Evolutionary conservation across 1,284 basidiomycete genomes (phyloP), one percentile per base, ranked within the genome.

Genomic region (Pulchroboletus neoregius): DNA sequence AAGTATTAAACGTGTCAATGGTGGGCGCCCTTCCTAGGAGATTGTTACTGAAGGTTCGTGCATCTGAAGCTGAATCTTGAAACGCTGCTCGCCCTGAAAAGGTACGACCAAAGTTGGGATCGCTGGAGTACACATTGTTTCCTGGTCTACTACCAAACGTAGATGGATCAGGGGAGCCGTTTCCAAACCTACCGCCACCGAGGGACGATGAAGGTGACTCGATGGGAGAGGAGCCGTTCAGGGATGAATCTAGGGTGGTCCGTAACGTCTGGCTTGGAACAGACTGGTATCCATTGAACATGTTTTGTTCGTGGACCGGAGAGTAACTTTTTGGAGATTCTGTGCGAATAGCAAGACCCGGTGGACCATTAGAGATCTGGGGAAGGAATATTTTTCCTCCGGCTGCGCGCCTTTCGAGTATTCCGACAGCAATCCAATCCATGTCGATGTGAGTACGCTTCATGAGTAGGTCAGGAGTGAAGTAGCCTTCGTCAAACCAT

Each of bases 401-500:
- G 7, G 70, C 72, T 27, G 75, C 74, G 24, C 73, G 76, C 43
- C 70, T 69, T 38, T 72, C 66, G 33, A 87, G 70, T 41, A 79
- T 77, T 47, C 74, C 76, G 6, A 89, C 78, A 42, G 82, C 69
- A 39, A 71, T 76, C 82, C 84, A 90, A 7, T 82, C 76, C 8
- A 58, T 57, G 60, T 90, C 86, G 40, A 84, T 56, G 54, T 77
- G 72, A 10, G 76, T 82, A 40, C 92, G 84, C 60, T 87, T 91
- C 78, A 95, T 84, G 28, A 90, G 80, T 24, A 98, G 75, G 52
- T 91, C 84, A 37, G 83, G 73, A n/a, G 80, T 75, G 65, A 99
- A 97, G 71, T 96, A 99, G 12, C 87, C 87, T 61, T 88, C 89
- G 46, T 91, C 83, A 66, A 85, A 89, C 95, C 95, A 98, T 58